Evolutionary conservation across 2,329 filamentous ascomycete species (phyloP).

Genomic region (Colletotrichum camelliae): DNA sequence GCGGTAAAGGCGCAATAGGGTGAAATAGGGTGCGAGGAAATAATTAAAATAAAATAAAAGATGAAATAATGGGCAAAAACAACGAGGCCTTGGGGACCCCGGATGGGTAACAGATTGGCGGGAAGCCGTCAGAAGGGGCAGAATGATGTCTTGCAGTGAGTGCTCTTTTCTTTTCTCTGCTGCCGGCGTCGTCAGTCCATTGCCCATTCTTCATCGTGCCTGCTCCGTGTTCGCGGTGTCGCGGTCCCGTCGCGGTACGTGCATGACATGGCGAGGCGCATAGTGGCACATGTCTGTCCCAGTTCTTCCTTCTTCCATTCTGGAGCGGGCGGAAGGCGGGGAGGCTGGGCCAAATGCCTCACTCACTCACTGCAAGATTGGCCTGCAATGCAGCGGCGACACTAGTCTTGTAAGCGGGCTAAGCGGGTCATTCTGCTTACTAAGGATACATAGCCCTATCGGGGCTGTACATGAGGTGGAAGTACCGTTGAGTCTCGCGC

Average conservation of each 20-base stretch:
- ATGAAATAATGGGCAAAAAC: not conserved
- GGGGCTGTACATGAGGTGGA: not conserved
- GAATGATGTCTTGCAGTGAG: not conserved
- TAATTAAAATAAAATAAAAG: not conserved
- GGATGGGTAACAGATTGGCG: not conserved
- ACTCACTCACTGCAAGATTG: not conserved
- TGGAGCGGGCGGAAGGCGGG: slow-evolving; percentile 1
- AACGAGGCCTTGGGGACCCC: not conserved
- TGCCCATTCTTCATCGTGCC: not conserved
- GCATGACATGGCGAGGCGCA: slow-evolving; percentile 6
- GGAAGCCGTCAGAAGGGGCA: not conserved
- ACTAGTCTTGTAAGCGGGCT: not conserved
- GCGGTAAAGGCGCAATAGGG: not conserved
- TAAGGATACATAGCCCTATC: not conserved
- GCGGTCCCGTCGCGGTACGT: not conserved
- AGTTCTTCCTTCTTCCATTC: slow-evolving; percentile 1
- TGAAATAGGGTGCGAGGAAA: not conserved
- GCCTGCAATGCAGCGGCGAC: not conserved
- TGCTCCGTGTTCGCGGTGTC: not conserved
- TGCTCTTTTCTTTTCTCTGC: not conserved
- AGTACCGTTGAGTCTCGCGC: not conserved
- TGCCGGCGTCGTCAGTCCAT: not conserved
- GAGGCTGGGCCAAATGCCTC: not conserved
- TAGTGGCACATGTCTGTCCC: not conserved
- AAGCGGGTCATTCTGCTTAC: not conserved